phyloP scores from a whole-genome alignment of 2,329 filamentous ascomycete species.

The Nemania sp. region DNA sequence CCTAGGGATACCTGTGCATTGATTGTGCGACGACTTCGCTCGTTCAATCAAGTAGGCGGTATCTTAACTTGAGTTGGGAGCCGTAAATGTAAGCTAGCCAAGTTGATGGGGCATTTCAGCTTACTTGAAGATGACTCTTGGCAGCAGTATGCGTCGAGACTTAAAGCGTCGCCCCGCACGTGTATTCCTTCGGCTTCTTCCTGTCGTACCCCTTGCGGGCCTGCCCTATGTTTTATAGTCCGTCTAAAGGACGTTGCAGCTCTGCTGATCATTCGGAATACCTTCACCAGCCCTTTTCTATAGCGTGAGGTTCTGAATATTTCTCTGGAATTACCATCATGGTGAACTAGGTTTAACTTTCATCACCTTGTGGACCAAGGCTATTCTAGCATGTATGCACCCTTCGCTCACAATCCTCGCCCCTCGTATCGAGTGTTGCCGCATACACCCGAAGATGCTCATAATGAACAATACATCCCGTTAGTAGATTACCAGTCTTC shows the following conservation, averaged over 20 bases:
- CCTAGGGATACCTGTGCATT: too few species aligned
- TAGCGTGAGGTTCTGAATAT: neutral
- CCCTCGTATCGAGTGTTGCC: slow-evolving; percentile 13
- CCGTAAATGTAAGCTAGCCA: too few species aligned
- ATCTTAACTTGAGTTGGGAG: too few species aligned
- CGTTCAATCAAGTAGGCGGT: too few species aligned
- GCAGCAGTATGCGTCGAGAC: neutral
- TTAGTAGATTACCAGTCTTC: slow-evolving; percentile 6
- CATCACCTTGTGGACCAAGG: neutral
- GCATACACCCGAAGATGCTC: neutral
- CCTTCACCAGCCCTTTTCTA: neutral
- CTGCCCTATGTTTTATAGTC: neutral
- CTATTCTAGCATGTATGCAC: slow-evolving; percentile 7
- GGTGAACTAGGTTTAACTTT: neutral
- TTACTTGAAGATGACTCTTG: neutral
- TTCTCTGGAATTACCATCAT: neutral
- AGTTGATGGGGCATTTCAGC: too few species aligned
- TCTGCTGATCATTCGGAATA: neutral
- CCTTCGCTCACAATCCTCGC: slow-evolving; percentile 5
- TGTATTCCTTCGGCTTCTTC: neutral
- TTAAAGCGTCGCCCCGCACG: too few species aligned
- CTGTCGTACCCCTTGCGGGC: too few species aligned
- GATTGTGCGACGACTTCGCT: too few species aligned
- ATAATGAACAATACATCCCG: slow-evolving; percentile 1
- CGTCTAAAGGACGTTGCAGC: neutral